phyloP scores from a whole-genome alignment of 164 flowering plant species.

The Vitis amurensis region DNA sequence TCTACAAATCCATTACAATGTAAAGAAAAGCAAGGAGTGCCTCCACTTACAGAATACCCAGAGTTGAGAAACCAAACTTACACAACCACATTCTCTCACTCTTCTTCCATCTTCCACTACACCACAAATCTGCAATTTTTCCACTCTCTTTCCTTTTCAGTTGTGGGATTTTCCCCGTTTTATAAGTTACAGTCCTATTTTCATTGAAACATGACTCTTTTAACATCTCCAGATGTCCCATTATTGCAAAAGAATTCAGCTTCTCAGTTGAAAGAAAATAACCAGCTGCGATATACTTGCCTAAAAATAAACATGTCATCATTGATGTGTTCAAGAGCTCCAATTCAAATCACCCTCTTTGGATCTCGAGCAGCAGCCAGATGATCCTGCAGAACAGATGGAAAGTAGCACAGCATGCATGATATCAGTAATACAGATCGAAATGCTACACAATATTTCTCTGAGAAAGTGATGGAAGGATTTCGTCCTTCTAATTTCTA shows the following conservation, averaged over 20 bases:
- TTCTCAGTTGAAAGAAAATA: background rate
- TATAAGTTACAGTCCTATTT: background rate
- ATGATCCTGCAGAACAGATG: constrained; percentile 63
- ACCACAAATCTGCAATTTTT: background rate
- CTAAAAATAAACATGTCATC: constrained; percentile 6
- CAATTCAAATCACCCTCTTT: constrained; percentile 48
- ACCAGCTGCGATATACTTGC: background rate
- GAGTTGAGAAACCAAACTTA: background rate
- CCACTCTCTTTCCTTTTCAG: background rate
- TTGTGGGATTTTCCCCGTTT: background rate
- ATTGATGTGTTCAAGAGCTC: background rate
- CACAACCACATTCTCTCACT: constrained; percentile 5
- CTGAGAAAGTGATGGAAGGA: too few relatives aligned
- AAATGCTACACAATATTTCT: too few relatives aligned
- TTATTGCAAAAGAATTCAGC: constrained; percentile 20
- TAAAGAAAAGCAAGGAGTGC: background rate
- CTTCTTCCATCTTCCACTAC: constrained; percentile 6
- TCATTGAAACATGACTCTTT: constrained; percentile 3
- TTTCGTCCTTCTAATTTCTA: too few relatives aligned
- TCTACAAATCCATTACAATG: constrained; percentile 14
- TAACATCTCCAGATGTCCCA: constrained; percentile 4
- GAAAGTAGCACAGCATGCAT: too few relatives aligned
- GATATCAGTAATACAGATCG: too few relatives aligned
- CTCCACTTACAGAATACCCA: constrained; percentile 4
- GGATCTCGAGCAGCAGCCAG: constrained; percentile 80